Base-by-base conservation (phyloP, 2,329 filamentous ascomycete genomes). In the Lachnellula arida region DNA sequence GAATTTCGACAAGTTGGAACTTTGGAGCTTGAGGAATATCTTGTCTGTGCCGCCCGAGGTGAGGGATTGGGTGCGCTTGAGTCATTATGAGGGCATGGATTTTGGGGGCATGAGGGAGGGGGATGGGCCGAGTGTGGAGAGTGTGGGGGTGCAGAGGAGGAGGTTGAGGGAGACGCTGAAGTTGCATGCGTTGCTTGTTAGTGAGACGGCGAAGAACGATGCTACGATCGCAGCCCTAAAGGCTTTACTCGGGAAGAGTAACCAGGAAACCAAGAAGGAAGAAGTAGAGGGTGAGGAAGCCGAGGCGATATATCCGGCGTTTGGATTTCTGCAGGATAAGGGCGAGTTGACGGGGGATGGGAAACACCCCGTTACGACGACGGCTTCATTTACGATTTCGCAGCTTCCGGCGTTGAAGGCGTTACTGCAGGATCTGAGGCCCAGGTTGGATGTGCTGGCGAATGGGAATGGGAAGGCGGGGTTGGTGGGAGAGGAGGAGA, bases 11-110 rank as follows among this genome's bases (percentile, higher is more conserved):
- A 85, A 88, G 61, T 87, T 93, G 66, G 89, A 94, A 76, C 88
- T 99, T 55, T 97, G 93, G 75, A 87, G 91, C 51, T 79, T 99
- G 76, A 80, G 91, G 62, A 97, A 97, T 69, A 88, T 92, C 64
- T 74, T 94, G 60, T 86, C 82, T 42, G 83, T 93, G 40, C 82
- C 82, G 49, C 82, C 86, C 28, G 88, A 93, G 59, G 77, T 87
- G 47, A 75, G 88, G 65, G 81, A 83, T 56, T 97, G 88, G 84
- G 86, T 97, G 61, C 79, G 87, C 52, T 76, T 99, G 61, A 82
- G 82, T 48, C 93, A 97, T 77, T 97, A 99, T 74, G 84, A 91
- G 54, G 68, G 68, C 11, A 54, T 71, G 53, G 66, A 59, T 53
- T 68, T 70, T 46, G 60, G 11, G 8, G 14, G 25, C 11, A 11